Evolutionary conservation across 768 basidiomycete species (phyloP), one percentile per base, ranked within the genome.

Genomic region (Suillus paluster): DNA sequence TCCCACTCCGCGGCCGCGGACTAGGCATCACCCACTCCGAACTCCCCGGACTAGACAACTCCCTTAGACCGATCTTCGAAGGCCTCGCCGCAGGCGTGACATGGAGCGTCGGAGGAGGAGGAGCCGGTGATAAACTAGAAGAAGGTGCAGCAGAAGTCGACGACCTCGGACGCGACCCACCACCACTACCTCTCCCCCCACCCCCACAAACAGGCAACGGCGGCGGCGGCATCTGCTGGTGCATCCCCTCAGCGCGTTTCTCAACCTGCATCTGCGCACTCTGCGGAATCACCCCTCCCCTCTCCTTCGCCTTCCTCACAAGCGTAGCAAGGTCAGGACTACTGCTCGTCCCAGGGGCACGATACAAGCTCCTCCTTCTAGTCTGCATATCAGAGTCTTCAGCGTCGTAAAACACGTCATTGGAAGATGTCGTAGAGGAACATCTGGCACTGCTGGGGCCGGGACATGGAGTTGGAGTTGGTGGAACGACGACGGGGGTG

Each of bases 321-420:
- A 97, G 81, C 11, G 93, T 95, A 5, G 93, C 93, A 23, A 97
- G 81, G 76, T 98, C 95, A 30, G 95, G 96, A 71, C 91, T 94
- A 68, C 91, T 93, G 38, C 94, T 91, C 9, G 94, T 96, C 46
- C 94, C 95, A 12, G 91, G 83, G 21, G 92, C 90, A 61, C 95
- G 83, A 73, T 95, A 95, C 79, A 97, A 86, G 64, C 91, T 92
- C 55, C 93, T 85, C 49, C 93, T 84, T 73, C 91, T 91, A 9
- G 84, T 86, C 68, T 89, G 87, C 69, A 85, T 82, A 67, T 90
- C 89, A 11, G 75, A 68, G 71, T 90, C 88, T 63, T 89, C 87
- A 39, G 83, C 80, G 74, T 91, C 89, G 74, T 81, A 83, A 70
- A 84, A 84, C 49, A 88, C 70, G 62, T 89, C 87, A 68, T 82